These are phyloP conservation scores for Fusarium sp. DNA, from an alignment of 2,329 filamentous ascomycete genomes.

Conservation along the genomic window DNA sequence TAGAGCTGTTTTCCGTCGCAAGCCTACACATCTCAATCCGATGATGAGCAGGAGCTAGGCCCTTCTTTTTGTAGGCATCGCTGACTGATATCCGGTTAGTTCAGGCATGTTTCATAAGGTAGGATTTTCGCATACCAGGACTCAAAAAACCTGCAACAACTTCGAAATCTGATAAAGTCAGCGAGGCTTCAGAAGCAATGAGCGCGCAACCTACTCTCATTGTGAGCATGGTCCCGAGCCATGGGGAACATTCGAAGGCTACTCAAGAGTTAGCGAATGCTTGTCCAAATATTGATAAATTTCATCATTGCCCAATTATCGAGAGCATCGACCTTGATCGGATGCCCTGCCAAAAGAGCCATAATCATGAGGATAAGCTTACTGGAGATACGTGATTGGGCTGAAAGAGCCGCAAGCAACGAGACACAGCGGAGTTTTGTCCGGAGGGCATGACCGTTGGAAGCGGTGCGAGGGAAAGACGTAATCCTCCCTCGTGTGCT, in stretches of 20 bases:
- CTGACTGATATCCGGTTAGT: conserved; percentile 38
- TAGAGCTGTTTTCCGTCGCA: conserved; percentile 78
- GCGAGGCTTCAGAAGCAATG: not conserved
- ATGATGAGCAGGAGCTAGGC: conserved; percentile 50
- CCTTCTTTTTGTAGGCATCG: conserved; percentile 51
- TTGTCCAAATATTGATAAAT: not conserved
- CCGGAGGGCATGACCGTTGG: conserved; percentile 62
- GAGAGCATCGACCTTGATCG: not conserved
- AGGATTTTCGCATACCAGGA: conserved; percentile 35
- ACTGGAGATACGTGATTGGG: conserved; percentile 26
- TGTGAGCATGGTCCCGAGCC: conserved; percentile 79
- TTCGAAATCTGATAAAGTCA: conserved; percentile 66
- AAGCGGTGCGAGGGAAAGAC: conserved; percentile 70
- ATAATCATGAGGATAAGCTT: not conserved
- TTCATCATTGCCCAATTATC: not conserved
- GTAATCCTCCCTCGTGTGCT: conserved; percentile 56
- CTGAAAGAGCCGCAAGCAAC: conserved; percentile 73
- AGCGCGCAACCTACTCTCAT: conserved; percentile 41
- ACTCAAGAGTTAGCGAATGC: not conserved
- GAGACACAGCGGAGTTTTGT: conserved; percentile 70
- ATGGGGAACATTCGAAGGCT: conserved; percentile 75
- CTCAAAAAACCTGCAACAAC: conserved; percentile 77
- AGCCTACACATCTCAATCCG: conserved; percentile 81
- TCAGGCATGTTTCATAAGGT: not conserved
- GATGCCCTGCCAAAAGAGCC: no score